Evolutionary conservation across 2,329 filamentous ascomycete species (phyloP).

Genomic region (Fusarium ramigenum): DNA sequence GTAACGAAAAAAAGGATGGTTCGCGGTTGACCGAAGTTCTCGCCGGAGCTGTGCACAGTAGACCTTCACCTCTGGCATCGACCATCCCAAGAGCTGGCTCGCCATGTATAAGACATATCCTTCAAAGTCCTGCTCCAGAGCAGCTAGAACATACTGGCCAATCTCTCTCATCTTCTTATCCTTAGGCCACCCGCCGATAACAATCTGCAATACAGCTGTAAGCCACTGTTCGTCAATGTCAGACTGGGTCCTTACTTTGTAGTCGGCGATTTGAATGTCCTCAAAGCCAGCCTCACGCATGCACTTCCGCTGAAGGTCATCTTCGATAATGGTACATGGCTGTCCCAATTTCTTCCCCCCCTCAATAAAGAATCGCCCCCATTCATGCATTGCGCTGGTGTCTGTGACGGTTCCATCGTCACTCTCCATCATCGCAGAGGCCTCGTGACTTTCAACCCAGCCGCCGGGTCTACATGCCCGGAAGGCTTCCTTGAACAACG

Average conservation of each 20-base stretch:
- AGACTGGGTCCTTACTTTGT: not conserved
- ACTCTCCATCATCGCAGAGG: slow-evolving; percentile 33
- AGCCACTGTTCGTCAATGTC: not conserved
- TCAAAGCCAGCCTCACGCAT: slow-evolving; percentile 4
- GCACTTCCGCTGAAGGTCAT: not conserved
- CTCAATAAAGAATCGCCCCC: slow-evolving; percentile 39
- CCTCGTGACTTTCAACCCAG: slow-evolving; percentile 46
- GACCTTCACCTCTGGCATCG: not conserved
- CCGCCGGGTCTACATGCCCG: slow-evolving; percentile 65
- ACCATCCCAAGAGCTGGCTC: slow-evolving; percentile 1
- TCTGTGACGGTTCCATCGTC: slow-evolving; percentile 44
- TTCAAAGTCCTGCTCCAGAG: not conserved
- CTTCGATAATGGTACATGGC: not conserved
- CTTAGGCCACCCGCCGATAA: not conserved
- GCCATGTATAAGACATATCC: slow-evolving; percentile 4
- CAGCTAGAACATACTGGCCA: not conserved
- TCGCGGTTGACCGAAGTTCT: not conserved
- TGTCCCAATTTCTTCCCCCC: slow-evolving; percentile 33
- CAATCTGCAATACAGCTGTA: not conserved
- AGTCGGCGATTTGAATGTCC: not conserved
- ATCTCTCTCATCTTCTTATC: not conserved
- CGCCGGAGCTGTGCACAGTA: not conserved
- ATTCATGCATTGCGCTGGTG: slow-evolving; percentile 38
- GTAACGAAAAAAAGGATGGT: slow-evolving; percentile 7
- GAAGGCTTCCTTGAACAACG: slow-evolving; percentile 60